Evolutionary conservation across 495 filamentous ascomycete genomes (phyloP).

Genomic region (Xylaria acuta): DNA sequence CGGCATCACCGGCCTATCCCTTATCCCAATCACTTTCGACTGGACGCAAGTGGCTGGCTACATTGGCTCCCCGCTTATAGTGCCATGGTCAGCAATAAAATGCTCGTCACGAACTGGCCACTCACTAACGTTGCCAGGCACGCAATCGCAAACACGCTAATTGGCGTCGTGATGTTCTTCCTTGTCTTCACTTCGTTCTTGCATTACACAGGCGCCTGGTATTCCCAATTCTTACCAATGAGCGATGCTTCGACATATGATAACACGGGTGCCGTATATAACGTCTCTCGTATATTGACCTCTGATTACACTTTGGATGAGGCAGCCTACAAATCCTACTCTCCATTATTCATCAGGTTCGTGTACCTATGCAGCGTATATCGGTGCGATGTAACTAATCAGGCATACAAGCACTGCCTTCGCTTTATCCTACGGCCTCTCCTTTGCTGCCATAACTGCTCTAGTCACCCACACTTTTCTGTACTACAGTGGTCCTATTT

Average conservation of each 20-base stretch:
- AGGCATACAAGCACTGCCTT: constrained; percentile 58
- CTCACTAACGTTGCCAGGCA: constrained; percentile 42
- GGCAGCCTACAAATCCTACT: constrained; percentile 64
- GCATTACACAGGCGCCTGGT: constrained; percentile 74
- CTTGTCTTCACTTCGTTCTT: constrained; percentile 54
- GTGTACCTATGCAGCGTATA: constrained; percentile 1
- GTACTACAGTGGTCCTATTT: constrained; percentile 68
- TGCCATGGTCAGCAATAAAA: constrained; percentile 58
- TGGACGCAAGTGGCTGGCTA: constrained; percentile 69
- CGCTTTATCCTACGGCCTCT: constrained; percentile 69
- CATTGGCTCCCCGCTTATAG: constrained; percentile 62
- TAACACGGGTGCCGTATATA: constrained; percentile 63
- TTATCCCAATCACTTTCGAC: constrained; percentile 69
- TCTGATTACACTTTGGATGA: constrained; percentile 58
- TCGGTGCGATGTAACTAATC: constrained; percentile 27
- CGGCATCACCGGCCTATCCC: constrained; percentile 64
- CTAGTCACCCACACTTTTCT: constrained; percentile 70
- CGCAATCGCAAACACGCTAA: constrained; percentile 65
- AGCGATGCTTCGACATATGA: constrained; percentile 67
- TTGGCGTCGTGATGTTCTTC: constrained; percentile 64
- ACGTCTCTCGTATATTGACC: constrained; percentile 60
- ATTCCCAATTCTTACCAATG: constrained; percentile 63
- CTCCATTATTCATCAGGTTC: constrained; percentile 65
- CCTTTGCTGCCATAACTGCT: constrained; percentile 72
- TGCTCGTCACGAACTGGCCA: background rate